These are phyloP conservation scores for Cymbidium sinense DNA, from an alignment of 106 monocot genomes.

Conservation along the genomic window DNA sequence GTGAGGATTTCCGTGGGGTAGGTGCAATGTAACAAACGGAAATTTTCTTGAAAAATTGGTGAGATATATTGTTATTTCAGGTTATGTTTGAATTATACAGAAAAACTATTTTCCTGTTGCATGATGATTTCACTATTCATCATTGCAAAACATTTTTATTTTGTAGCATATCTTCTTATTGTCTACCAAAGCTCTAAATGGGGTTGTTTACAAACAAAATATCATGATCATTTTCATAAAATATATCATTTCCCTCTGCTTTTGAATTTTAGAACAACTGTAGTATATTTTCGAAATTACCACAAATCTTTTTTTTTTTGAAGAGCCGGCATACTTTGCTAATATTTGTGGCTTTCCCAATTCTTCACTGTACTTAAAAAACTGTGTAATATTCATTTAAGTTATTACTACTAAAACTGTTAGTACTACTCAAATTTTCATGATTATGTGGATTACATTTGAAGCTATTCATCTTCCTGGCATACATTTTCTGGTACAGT, in stretches of 20 bases:
- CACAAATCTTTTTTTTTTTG: background rate
- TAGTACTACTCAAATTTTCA: background rate
- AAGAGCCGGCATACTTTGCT: background rate
- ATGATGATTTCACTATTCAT: no score
- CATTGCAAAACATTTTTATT: no score
- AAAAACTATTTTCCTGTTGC: background rate
- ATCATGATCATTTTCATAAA: background rate
- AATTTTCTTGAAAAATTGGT: conserved; percentile 68
- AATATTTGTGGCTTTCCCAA: background rate
- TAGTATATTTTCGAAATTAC: background rate
- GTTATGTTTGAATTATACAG: background rate
- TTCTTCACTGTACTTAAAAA: background rate
- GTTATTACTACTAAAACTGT: no score
- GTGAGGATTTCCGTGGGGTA: conserved; percentile 97
- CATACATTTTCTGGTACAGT: background rate
- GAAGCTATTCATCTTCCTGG: background rate
- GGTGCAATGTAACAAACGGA: conserved; percentile 98
- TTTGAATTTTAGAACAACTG: background rate
- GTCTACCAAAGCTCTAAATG: background rate
- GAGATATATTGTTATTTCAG: conserved; percentile 3
- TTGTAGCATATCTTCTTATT: no score
- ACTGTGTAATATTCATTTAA: no score
- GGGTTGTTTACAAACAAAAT: background rate
- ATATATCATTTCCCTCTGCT: background rate
- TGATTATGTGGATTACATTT: background rate